Evolutionary conservation across 176 grass and related monocot species (phyloP), one percentile per base, ranked within the genome.

Genomic region (Panicum miliaceum): DNA sequence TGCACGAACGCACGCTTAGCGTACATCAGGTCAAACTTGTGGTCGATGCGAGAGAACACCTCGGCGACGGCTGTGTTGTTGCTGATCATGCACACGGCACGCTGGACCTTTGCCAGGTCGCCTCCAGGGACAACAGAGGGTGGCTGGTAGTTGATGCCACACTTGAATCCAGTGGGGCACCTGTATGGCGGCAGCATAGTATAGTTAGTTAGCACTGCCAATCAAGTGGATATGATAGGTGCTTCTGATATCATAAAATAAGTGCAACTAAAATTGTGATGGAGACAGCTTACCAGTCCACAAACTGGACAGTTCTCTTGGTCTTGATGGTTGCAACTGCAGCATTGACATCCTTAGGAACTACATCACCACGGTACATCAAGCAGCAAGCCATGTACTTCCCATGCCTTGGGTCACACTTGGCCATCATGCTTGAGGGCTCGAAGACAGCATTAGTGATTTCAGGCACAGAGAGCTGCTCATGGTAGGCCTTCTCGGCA

Each of bases 361-460:
- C 95, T 71, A 97, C 95, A 88, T 97, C 95, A 22, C 95, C 95
- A 65, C 95, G 92, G 79, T 97, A 97, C 95, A 97, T 97, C 79
- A 97, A 83, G 77, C 95, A 97, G 81, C 95, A 97, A 48, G 95
- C 95, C 92, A 97, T 97, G 60, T 97, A 97, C 78, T 97, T 97
- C 20, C 95, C 95, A 0, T 97, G 95, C 80, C 95, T 94, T 36
- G 95, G 95, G 89, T 97, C 95, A 76, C 95, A 97, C 80, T 97
- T 97, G 37, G 95, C 95, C 95, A 97, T 97, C 95, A 97, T 97
- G 90, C 90, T 94, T 68, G 95, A 93, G 36, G 95, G 95, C 81
- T 97, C 95, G 78, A 97, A 97, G n/a, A 97, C 95, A 62, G 95
- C 90, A 84, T 94, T 97, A 43, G 95, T 97, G 74, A 97, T 97